These are phyloP conservation scores for Chrysosporium keratinophilum DNA, from an alignment of 2,329 filamentous ascomycete genomes.

Conservation along the genomic window DNA sequence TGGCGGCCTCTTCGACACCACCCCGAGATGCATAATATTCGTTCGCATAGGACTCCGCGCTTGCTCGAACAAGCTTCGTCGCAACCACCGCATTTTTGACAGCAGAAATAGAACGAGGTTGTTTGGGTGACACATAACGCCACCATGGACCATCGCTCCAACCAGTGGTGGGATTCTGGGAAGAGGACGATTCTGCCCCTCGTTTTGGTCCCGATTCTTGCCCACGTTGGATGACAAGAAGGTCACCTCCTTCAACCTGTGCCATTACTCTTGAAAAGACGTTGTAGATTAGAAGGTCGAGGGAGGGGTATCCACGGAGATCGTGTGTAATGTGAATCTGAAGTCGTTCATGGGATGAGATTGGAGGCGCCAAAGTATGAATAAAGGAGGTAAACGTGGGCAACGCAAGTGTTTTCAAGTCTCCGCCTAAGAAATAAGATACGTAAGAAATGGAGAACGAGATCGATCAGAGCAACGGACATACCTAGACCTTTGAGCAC, in stretches of 20 bases:
- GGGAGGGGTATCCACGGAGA: slow-evolving; percentile 81
- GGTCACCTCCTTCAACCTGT: slow-evolving; percentile 94
- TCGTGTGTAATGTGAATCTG: slow-evolving; percentile 97
- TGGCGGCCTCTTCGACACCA: slow-evolving; percentile 68
- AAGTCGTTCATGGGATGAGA: slow-evolving; percentile 90
- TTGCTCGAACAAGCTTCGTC: slow-evolving; percentile 80
- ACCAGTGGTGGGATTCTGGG: slow-evolving; percentile 26
- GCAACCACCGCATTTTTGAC: slow-evolving; percentile 75
- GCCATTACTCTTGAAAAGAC: slow-evolving; percentile 95
- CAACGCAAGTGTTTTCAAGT: slow-evolving; percentile 72
- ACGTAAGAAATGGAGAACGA: not conserved
- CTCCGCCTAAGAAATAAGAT: slow-evolving; percentile 54
- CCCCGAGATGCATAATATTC: slow-evolving; percentile 75
- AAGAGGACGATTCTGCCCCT: slow-evolving; percentile 30
- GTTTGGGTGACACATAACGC: slow-evolving; percentile 49
- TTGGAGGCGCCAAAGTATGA: slow-evolving; percentile 89
- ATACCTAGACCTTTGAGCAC: slow-evolving; percentile 65
- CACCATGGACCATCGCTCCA: slow-evolving; percentile 98
- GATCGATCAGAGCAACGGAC: slow-evolving; percentile 18
- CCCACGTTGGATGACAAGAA: slow-evolving; percentile 87
- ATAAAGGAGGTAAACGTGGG: slow-evolving; percentile 93
- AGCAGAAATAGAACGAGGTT: slow-evolving; percentile 64
- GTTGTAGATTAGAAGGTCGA: slow-evolving; percentile 82
- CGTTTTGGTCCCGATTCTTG: slow-evolving; percentile 67
- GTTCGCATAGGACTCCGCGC: slow-evolving; percentile 73